Conservation (phyloP, 2,329 filamentous ascomycete genomes). For the Hypomyces perniciosus region DNA sequence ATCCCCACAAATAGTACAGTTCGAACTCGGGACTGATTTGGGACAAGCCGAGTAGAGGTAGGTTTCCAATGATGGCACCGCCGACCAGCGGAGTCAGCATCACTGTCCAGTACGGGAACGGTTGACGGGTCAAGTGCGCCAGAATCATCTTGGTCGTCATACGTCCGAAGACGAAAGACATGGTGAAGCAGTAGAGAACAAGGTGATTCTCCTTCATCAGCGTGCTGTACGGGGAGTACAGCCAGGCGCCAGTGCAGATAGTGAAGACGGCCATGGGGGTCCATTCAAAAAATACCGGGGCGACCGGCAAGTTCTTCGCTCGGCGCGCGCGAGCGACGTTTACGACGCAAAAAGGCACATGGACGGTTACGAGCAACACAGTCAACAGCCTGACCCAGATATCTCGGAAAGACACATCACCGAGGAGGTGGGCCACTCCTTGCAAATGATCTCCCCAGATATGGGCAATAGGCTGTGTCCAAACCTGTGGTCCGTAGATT, state of each 20-base stretch:
- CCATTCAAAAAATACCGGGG: constrained; percentile 89
- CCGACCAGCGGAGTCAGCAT: constrained; percentile 82
- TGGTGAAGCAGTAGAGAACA: constrained; percentile 83
- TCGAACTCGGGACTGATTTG: constrained; percentile 62
- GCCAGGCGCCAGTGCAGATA: constrained; percentile 69
- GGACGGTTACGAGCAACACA: constrained; percentile 59
- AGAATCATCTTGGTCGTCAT: constrained; percentile 99
- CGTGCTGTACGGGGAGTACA: constrained; percentile 82
- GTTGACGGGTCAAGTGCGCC: constrained; percentile 85
- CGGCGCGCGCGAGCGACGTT: constrained; percentile 77
- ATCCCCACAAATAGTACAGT: constrained; percentile 74
- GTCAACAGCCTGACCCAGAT: constrained; percentile 75
- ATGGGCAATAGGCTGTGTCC: constrained; percentile 68
- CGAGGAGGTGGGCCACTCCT: constrained; percentile 54
- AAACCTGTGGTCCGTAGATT: constrained; percentile 81
- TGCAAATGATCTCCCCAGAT: constrained; percentile 53
- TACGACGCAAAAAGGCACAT: constrained; percentile 82
- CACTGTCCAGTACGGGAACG: constrained; percentile 94
- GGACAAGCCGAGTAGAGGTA: constrained; percentile 69
- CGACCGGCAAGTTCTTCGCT: constrained; percentile 63
- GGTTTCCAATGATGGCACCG: constrained; percentile 75
- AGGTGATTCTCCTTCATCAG: constrained; percentile 80
- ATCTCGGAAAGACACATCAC: constrained; percentile 71
- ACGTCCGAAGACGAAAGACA: constrained; percentile 95
- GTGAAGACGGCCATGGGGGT: constrained; percentile 82